A percentile compares a stretch with the other conserved stretches of the same genome.
Evolutionary conservation across 306 rosid species (phyloP).

Genomic region (Cicer judaicum): DNA sequence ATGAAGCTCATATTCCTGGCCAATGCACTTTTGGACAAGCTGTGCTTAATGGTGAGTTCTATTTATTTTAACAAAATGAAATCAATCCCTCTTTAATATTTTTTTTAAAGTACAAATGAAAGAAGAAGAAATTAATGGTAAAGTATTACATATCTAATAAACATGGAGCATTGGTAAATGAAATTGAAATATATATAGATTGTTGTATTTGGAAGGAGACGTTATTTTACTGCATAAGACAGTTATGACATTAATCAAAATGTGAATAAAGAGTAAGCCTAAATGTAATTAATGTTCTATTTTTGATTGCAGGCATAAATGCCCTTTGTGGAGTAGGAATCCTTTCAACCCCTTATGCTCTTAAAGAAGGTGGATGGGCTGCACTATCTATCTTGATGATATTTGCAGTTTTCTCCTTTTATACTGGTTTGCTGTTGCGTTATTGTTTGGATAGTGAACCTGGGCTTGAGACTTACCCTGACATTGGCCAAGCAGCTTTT

Average conservation of each 20-base stretch:
- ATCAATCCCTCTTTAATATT: too few relatives aligned
- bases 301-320: constrained; percentile 75
- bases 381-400: constrained; percentile 65
- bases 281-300: neutral
- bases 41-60: constrained; percentile 72
- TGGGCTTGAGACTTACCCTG: constrained; percentile 92
- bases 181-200: neutral
- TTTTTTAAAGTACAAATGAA: too few relatives aligned
- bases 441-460: constrained; percentile 84
- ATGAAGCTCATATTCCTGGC: constrained; percentile 65
- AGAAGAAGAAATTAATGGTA: neutral
- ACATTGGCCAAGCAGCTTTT: constrained; percentile 94
- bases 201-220: neutral
- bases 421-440: constrained; percentile 89
- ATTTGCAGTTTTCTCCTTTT: constrained; percentile 75
- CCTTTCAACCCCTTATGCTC: constrained; percentile 86
- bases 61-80: too few relatives aligned
- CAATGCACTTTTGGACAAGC: constrained; percentile 84
- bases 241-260: too few relatives aligned
- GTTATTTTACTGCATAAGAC: too few relatives aligned
- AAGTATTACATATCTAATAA: too few relatives aligned
- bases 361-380: constrained; percentile 85
- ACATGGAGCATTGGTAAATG: too few relatives aligned
- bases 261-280: too few relatives aligned
- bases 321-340: constrained; percentile 95